Percentiles rank a stretch among this genome's conserved stretches.
phyloP scores from a whole-genome alignment of 345 rosid genomes.

The Salix arbutifolia region DNA sequence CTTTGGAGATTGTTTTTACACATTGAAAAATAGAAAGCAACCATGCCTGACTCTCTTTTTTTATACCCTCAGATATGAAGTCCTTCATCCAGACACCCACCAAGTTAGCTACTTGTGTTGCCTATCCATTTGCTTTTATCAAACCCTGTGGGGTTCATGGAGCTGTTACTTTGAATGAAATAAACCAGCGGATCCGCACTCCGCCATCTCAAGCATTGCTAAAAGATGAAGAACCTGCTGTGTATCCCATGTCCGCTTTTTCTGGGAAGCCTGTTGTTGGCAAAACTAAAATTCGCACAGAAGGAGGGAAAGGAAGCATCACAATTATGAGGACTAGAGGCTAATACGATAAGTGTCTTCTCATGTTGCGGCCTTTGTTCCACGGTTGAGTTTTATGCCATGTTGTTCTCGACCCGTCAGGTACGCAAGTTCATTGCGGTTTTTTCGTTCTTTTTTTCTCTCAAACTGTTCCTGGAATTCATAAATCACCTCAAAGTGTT shows the following conservation, averaged over 20 bases:
- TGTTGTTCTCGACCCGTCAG: constrained; percentile 19
- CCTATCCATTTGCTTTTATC: constrained; percentile 87
- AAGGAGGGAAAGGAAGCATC: constrained; percentile 99
- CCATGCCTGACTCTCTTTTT: constrained; percentile 4
- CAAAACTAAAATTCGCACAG: constrained; percentile 90
- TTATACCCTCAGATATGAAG: constrained; percentile 53
- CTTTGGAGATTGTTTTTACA: too few species aligned
- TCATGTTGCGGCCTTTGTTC: constrained; percentile 15
- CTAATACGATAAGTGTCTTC: constrained; percentile 25
- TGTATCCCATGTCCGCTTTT: constrained; percentile 87
- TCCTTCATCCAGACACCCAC: constrained; percentile 59
- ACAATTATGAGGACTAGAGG: constrained; percentile 96
- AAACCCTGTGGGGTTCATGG: constrained; percentile 91
- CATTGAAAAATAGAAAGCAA: not conserved
- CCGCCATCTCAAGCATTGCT: constrained; percentile 58
- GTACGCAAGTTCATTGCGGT: constrained; percentile 15
- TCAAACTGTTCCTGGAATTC: constrained; percentile 19
- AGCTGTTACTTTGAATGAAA: constrained; percentile 90
- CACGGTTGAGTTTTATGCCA: constrained; percentile 21
- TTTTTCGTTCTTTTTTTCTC: not conserved
- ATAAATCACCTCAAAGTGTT: constrained; percentile 27
- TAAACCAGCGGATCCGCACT: constrained; percentile 71
- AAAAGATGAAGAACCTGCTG: constrained; percentile 44
- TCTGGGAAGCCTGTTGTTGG: constrained; percentile 99
- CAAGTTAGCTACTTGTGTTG: constrained; percentile 69